Percentiles rank a stretch among this genome's conserved stretches.
Conservation (phyloP, 352 stramenopile species). For the Proteromonas lacertae region DNA sequence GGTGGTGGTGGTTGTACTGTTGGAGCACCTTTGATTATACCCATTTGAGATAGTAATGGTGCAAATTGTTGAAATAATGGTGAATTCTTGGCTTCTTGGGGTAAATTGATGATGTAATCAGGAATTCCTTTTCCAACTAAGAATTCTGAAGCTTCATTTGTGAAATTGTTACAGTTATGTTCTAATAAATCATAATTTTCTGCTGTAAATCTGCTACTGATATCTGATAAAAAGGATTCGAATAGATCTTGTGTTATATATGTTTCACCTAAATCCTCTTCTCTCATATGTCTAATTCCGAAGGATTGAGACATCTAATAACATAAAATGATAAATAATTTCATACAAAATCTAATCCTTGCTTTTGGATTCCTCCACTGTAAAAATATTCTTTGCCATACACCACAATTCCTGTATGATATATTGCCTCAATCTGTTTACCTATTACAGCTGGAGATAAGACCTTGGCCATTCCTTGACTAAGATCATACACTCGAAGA, state of each 20-base stretch:
- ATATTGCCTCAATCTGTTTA: constrained; percentile 1
- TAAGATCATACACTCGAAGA: constrained; percentile 1
- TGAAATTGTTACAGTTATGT: constrained; percentile 2
- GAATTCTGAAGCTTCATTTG: neutral
- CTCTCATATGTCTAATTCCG: too few relatives aligned
- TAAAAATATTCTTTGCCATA: constrained; percentile 1
- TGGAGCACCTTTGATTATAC: too few relatives aligned
- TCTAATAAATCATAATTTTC: constrained; percentile 1
- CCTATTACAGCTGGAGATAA: neutral
- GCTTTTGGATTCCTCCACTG: constrained; percentile 2
- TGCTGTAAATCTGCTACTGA: neutral
- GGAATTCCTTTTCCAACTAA: neutral
- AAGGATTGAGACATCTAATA: too few relatives aligned
- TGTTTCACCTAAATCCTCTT: neutral
- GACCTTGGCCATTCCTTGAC: neutral
- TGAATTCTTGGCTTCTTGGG: neutral
- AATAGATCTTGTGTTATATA: neutral
- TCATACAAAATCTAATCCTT: too few relatives aligned
- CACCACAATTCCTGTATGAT: neutral
- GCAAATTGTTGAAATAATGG: neutral
- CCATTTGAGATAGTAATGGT: too few relatives aligned
- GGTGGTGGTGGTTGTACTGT: too few relatives aligned
- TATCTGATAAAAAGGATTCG: neutral
- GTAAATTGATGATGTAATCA: neutral
- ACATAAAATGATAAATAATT: too few relatives aligned